A percentile compares a stretch with the other conserved stretches of the same genome.
phyloP scores from a whole-genome alignment of 139 green algal genomes.

The Edaphochlamys debaryana region DNA sequence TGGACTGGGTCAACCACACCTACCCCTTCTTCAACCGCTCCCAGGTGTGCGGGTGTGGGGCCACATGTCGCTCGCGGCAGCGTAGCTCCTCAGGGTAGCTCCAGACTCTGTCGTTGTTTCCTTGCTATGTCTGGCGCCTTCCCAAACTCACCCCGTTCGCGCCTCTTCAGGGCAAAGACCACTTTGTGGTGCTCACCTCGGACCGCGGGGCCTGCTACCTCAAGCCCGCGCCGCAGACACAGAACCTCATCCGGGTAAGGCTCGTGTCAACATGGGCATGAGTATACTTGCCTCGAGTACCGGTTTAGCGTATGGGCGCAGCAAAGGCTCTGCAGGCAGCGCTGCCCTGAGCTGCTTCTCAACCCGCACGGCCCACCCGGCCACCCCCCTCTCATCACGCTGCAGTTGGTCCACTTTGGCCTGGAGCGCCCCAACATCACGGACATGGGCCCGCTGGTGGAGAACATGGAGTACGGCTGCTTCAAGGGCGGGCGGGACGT shows the following conservation, averaged over 20 bases:
- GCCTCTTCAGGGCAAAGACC: slow-evolving; percentile 15
- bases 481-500: slow-evolving; percentile 36
- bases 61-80: no score
- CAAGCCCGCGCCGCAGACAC: neutral
- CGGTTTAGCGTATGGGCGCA: no score
- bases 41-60: no score
- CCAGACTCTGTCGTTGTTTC: no score
- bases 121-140: no score
- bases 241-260: slow-evolving; percentile 30
- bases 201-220: slow-evolving; percentile 35
- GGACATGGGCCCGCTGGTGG: slow-evolving; percentile 3
- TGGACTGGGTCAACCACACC: slow-evolving; percentile 17
- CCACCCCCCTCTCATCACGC: neutral
- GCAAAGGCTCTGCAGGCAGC: no score
- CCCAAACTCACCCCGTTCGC: no score
- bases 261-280: neutral
- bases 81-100: no score
- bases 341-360: neutral
- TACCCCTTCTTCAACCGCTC: slow-evolving; percentile 46
- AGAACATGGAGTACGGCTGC: slow-evolving; percentile 39
- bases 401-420: slow-evolving; percentile 35
- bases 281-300: no score
- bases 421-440: slow-evolving; percentile 3
- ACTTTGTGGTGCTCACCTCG: slow-evolving; percentile 27
- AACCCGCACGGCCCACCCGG: neutral